Conservation (phyloP, 495 filamentous ascomycete species). For the Neurospora hispaniola region DNA sequence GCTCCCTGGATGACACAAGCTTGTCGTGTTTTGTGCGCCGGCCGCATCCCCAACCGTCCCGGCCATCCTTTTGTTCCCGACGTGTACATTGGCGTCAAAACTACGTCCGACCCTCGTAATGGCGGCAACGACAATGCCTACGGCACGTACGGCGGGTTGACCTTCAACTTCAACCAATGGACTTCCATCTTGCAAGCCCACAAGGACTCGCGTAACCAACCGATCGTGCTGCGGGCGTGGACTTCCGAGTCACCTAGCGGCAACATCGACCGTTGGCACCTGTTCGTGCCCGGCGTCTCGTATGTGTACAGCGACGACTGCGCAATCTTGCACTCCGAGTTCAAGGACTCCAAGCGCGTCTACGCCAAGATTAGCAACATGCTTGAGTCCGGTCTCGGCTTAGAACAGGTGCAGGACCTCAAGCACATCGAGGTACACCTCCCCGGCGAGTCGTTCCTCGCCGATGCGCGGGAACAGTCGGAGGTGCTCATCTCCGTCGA, state of each 20-base stretch:
- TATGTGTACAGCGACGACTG: not conserved
- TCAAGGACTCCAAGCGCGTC: not conserved
- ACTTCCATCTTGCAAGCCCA: not conserved
- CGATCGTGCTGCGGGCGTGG: not conserved
- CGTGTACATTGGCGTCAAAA: conserved; percentile 5
- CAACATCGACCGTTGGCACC: conserved; percentile 8
- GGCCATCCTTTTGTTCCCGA: conserved; percentile 16
- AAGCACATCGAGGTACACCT: conserved; percentile 5
- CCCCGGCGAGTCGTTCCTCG: conserved; percentile 5
- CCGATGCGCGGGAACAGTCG: not conserved
- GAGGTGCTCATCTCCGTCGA: not conserved
- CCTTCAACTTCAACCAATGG: conserved; percentile 7
- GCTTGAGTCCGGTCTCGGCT: not conserved
- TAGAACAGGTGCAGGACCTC: not conserved
- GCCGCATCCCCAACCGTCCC: conserved; percentile 11
- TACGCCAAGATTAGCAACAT: not conserved
- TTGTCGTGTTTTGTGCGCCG: conserved; percentile 14
- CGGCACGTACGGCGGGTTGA: conserved; percentile 15
- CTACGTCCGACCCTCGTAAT: not conserved
- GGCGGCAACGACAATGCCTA: not conserved
- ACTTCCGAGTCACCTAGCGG: not conserved
- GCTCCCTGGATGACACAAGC: conserved; percentile 8
- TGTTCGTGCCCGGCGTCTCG: conserved; percentile 10
- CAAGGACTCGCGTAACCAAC: not conserved
- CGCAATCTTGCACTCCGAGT: conserved; percentile 2